Base-by-base conservation (phyloP, 148 eudicot species). In the Simmondsia chinensis region DNA sequence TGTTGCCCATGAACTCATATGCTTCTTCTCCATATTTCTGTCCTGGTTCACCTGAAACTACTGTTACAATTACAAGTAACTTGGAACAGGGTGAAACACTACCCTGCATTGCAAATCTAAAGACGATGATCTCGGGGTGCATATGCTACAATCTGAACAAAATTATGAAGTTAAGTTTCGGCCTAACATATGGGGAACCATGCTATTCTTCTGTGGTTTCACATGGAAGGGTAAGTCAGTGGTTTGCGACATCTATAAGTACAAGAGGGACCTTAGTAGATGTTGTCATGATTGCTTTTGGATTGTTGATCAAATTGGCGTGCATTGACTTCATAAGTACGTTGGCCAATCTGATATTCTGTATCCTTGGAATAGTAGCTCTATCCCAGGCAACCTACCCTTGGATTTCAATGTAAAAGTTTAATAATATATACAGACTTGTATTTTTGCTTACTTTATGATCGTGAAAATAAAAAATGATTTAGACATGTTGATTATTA, bases 51-150 rank as follows among this genome's bases (percentile, higher is more conserved):
- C n/a, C n/a, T n/a, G n/a, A n/a, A n/a, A n/a, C n/a, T n/a, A n/a
- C n/a, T n/a, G n/a, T n/a, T n/a, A n/a, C n/a, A n/a, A n/a, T n/a
- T n/a, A n/a, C n/a, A n/a, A n/a, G n/a, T n/a, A n/a, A n/a, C n/a
- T n/a, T n/a, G n/a, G n/a, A n/a, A n/a, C n/a, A n/a, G n/a, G n/a
- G n/a, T n/a, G n/a, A n/a, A n/a, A 9, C 11, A 10, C 4, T 33
- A 33, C 6, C 4, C 1, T 33, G 11, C 36, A 33, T 33, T 33
- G n/a, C 13, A 20, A 32, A 48, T 48, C 52, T 0, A 48, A 33
- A n/a, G 52, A 48, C 11, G 30, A 48, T 14, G 52, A 48, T 21
- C 40, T 48, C 21, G 52, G 52, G 14, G 7, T 11, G 4, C 40
- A 37, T 0, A 24, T 50, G 14, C 20, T 50, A 11, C 23, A 15